Conservation (phyloP, 768 basidiomycete genomes). For the Lentinula guzmanii region DNA sequence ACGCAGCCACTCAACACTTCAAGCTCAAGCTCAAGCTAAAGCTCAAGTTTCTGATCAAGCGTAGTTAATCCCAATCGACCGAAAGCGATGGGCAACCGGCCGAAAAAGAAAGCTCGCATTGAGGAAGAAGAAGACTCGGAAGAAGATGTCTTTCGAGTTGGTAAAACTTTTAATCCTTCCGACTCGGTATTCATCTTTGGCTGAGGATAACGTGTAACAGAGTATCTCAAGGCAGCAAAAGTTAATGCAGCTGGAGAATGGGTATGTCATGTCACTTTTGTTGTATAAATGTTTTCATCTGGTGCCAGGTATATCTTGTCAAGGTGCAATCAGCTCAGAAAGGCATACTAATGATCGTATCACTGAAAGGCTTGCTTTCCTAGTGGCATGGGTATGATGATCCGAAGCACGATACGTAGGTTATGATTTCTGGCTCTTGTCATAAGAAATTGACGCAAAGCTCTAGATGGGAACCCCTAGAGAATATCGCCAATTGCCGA, state of each 20-base stretch:
- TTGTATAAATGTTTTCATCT: neutral
- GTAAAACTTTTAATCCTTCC: neutral
- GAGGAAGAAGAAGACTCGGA: neutral
- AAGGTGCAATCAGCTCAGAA: constrained; percentile 38
- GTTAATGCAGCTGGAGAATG: constrained; percentile 1
- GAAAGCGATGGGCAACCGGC: neutral
- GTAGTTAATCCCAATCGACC: too few species aligned
- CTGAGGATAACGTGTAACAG: neutral
- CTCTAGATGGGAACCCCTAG: constrained; percentile 63
- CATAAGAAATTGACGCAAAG: neutral
- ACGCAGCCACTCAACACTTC: too few species aligned
- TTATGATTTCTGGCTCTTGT: constrained; percentile 4
- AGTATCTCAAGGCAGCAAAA: neutral
- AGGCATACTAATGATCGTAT: neutral
- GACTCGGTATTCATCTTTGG: neutral
- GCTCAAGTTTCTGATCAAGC: too few species aligned
- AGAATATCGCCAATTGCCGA: constrained; percentile 51
- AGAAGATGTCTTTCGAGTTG: neutral
- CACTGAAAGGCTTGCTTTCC: neutral
- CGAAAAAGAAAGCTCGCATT: neutral
- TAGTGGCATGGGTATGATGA: constrained; percentile 63
- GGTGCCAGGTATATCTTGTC: constrained; percentile 54
- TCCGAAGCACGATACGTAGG: constrained; percentile 50
- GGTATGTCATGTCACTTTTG: neutral
- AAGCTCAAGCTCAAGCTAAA: too few species aligned